phyloP scores from a whole-genome alignment of 2,329 filamentous ascomycete species.

The Aspergillus sp. region DNA sequence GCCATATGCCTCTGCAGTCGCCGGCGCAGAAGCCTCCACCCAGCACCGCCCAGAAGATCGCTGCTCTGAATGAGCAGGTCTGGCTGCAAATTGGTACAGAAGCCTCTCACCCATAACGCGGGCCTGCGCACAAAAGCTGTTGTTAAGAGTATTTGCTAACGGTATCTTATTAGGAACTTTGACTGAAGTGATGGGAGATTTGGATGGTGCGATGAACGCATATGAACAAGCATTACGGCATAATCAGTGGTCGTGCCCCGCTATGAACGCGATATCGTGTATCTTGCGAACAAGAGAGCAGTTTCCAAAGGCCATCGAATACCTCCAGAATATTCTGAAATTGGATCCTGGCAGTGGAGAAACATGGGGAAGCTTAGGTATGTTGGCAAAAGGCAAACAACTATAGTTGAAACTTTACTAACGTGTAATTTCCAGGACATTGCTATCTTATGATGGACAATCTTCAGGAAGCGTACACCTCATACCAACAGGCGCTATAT shows the following conservation, averaged over 20 bases:
- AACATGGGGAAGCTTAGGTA: slow-evolving; percentile 93
- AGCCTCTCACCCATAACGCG: not conserved
- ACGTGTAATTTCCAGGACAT: slow-evolving; percentile 63
- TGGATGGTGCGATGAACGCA: slow-evolving; percentile 83
- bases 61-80: slow-evolving; percentile 77
- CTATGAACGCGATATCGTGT: slow-evolving; percentile 91
- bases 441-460: slow-evolving; percentile 99
- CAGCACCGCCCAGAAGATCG: slow-evolving; percentile 71
- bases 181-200: slow-evolving; percentile 81
- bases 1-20: slow-evolving; percentile 57
- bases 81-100: slow-evolving; percentile 89
- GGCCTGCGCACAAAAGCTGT: not conserved
- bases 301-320: slow-evolving; percentile 91
- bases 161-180: slow-evolving; percentile 65
- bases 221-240: slow-evolving; percentile 88
- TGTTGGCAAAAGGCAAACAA: slow-evolving; percentile 26
- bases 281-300: slow-evolving; percentile 90
- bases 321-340: slow-evolving; percentile 85
- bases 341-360: slow-evolving; percentile 87
- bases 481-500: slow-evolving; percentile 93
- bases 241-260: slow-evolving; percentile 83
- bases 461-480: slow-evolving; percentile 91
- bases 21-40: slow-evolving; percentile 59
- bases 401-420: not conserved
- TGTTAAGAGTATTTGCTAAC: slow-evolving; percentile 14